Base-by-base conservation (phyloP, 768 basidiomycete genomes). In the Vararia minispora region DNA sequence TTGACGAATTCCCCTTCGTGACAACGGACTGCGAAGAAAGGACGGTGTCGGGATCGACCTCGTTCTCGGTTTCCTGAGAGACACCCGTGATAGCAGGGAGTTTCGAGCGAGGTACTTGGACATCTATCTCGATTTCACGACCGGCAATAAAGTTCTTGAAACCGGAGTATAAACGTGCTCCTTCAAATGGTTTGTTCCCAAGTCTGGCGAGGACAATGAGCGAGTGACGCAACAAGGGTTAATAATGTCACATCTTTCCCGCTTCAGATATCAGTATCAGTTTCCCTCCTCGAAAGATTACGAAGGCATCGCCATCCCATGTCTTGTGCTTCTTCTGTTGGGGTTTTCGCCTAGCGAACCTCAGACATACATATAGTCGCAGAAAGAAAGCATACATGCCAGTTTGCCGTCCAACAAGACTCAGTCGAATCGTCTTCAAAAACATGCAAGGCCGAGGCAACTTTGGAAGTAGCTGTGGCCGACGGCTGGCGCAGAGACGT, bases 261-360 rank as follows among this genome's bases (percentile, higher is more conserved):
- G 71, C 68, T 50, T 84, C 80, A 3, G 78, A 73, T 28, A 83
- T 58, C 62, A 86, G 69, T 1, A 65, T 68, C 16, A 84, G 52
- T 42, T 69, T 72, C 10, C 66, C 65, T 16, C 61, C 65, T 24
- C 58, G 53, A 26, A 65, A 62, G 22, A 73, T 71, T 18, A 82
- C 62, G 56, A 70, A 81, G 6, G 69, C 76, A 44, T 79, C 85
- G 2, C 79, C 86, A 40, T 90, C 87, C 88, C 90, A 91, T 0
- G 78, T 83, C 52, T 84, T 83, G 48, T 87, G 72, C 58, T 90
- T 90, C 62, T 69, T 84, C 50, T 78, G 73, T 37, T 72, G 60
- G 10, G 65, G 72, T 49, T 79, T 83, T 26, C 87, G 71, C 85
- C 87, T 86, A 40, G 5, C 18, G 27, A 33, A 31, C 11, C 16